Evolutionary conservation across 495 filamentous ascomycete species (phyloP), one percentile per base, ranked within the genome.

Genomic region (Cercophora samala): DNA sequence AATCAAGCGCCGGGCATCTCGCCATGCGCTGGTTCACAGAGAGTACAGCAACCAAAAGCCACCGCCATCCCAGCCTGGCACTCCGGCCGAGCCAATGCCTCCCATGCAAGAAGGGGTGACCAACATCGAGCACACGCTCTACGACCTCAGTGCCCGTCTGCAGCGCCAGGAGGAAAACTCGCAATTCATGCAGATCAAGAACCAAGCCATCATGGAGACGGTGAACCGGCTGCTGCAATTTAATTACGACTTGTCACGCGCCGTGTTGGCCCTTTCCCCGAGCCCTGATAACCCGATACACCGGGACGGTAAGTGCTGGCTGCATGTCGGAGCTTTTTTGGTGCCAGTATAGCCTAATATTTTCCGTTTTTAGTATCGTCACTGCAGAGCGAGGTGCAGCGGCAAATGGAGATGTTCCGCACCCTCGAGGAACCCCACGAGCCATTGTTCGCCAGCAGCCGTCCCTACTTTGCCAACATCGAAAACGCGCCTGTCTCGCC

Each of bases 1-100:
- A 76, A 99, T 99, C 80, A 97, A 97, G 76, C 89, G 95, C 69
- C 87, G 95, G 51, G 96, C 95, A n/a, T 98, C 95, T 32, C 85
- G 95, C 63, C 96, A 99, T 81, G 91, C 95, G 42, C 81, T 98
- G 69, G 96, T 97, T 60, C 93, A 99, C 74, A 87, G 95, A 73
- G 95, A 98, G 75, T 97, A 95, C 46, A 96, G 92, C 80, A 90
- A 90, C 54, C 90, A 93, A 68, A 93, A 93, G 75, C 78, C 88
- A 37, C 79, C 88, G 29, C 78, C 85, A 22, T 90, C 91, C 37
- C 90, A 93, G 70, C 92, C 92, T 53, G 91, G 90, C 17, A 93
- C 92, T 21, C 92, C 93, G 3, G 90, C 89, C 19, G 92, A 97
- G 73, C 89, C 91, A 24, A 88, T 91, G 74, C 83, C 84, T 56